Evolutionary conservation across 2,329 filamentous ascomycete species (phyloP).

Genomic region (Colletotrichum plurivorum): DNA sequence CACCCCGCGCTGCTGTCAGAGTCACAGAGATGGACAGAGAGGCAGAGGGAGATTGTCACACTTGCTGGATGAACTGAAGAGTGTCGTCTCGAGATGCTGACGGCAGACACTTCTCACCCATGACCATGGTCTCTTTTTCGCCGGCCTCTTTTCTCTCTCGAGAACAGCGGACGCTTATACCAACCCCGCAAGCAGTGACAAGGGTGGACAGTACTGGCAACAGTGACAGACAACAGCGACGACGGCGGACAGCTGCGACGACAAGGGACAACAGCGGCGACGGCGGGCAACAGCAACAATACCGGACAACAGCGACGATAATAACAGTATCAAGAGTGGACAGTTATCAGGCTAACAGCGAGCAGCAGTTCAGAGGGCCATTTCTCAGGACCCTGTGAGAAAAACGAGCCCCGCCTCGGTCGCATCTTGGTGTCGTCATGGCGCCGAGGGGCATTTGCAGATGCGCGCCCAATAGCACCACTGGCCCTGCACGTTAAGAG

Average conservation of each 20-base stretch:
- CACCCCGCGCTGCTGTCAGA: conserved; percentile 17
- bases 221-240: no score
- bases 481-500: not conserved
- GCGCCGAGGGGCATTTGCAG: conserved; percentile 20
- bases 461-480: conserved; percentile 27
- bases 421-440: conserved; percentile 35
- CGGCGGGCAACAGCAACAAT: no score
- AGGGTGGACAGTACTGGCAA: no score
- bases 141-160: no score
- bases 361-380: conserved; percentile 21
- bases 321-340: no score
- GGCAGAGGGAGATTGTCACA: not conserved
- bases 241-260: no score
- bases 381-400: conserved; percentile 20
- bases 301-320: no score
- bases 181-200: no score
- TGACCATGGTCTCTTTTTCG: no score
- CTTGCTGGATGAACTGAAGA: not conserved
- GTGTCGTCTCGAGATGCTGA: not conserved
- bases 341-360: not conserved
- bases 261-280: no score
- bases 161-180: no score
- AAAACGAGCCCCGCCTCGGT: conserved; percentile 26
- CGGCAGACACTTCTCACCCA: no score
- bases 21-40: not conserved